A percentile compares a stretch with the other conserved stretches of the same genome.
Conservation (phyloP, 257 asterid species). For the Ocimum tenuiflorum region DNA sequence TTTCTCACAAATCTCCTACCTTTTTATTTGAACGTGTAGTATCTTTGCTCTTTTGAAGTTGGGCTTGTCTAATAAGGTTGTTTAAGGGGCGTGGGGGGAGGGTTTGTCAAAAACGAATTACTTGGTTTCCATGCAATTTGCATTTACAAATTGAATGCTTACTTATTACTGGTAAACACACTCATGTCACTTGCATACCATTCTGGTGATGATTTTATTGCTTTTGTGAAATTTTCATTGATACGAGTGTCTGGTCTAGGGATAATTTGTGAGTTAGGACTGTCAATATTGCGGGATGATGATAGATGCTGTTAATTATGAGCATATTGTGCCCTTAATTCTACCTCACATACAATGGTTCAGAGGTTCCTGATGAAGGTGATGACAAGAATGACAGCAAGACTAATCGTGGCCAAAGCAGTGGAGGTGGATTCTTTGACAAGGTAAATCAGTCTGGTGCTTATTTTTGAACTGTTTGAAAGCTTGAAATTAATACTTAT, state of each 20-base stretch:
- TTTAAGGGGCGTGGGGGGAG: background rate
- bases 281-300: background rate
- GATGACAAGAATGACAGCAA: constrained; percentile 40
- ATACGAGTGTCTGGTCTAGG: background rate
- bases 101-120: background rate
- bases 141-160: background rate
- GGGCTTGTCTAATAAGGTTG: background rate
- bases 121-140: constrained; percentile 9
- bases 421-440: constrained; percentile 61
- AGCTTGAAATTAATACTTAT: constrained; percentile 5
- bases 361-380: constrained; percentile 59
- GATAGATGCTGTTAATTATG: background rate
- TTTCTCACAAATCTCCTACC: constrained; percentile 9
- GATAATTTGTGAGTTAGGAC: background rate
- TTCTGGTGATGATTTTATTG: constrained; percentile 4
- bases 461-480: constrained; percentile 3
- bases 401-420: constrained; percentile 42
- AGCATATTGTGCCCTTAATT: constrained; percentile 50
- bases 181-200: background rate
- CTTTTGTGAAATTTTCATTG: constrained; percentile 2
- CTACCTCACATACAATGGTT: constrained; percentile 41
- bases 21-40: background rate
- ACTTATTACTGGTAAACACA: background rate
- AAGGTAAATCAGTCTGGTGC: constrained; percentile 47
- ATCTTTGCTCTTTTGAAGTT: background rate